Percentiles rank a stretch among this genome's conserved stretches.
These are phyloP conservation scores for Casaregolazyma suthepensis DNA, from an alignment of 1,139 yeast genomes.

Conservation along the genomic window DNA sequence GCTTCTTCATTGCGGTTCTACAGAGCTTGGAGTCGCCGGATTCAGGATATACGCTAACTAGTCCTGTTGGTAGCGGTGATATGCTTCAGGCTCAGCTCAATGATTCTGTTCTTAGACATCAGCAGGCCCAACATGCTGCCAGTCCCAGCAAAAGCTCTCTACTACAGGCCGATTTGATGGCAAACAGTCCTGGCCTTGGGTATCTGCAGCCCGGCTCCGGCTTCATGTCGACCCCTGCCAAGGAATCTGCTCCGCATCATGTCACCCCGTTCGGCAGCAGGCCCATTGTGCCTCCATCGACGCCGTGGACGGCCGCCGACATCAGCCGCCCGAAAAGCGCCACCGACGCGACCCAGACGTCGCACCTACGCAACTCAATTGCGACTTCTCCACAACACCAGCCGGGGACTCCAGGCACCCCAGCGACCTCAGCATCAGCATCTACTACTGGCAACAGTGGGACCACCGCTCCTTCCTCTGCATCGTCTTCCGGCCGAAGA, in stretches of 20 bases:
- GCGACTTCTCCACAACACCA: neutral
- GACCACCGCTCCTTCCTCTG: neutral
- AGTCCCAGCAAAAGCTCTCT: conserved; percentile 14
- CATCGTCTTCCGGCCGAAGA: conserved; percentile 3
- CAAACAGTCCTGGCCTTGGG: conserved; percentile 5
- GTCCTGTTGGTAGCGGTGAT: conserved; percentile 20
- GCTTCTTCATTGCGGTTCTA: conserved; percentile 34
- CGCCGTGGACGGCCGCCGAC: conserved; percentile 22
- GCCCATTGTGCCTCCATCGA: conserved; percentile 15
- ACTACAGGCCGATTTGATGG: conserved; percentile 5
- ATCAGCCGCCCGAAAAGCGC: conserved; percentile 29
- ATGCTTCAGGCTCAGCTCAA: conserved; percentile 8
- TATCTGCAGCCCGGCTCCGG: conserved; percentile 8
- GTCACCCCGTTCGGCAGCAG: conserved; percentile 11
- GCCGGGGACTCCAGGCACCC: neutral
- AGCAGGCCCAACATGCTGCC: conserved; percentile 10
- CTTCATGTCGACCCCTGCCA: conserved; percentile 19
- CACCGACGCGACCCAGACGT: conserved; percentile 13
- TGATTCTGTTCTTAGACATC: conserved; percentile 9
- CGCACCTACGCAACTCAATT: conserved; percentile 1
- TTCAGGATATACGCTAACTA: conserved; percentile 26
- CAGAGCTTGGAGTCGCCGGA: conserved; percentile 31
- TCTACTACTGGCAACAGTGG: neutral
- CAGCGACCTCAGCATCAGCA: neutral
- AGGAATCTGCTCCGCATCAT: conserved; percentile 7